A percentile compares a stretch with the other conserved stretches of the same genome.
Conservation (phyloP, 352 stramenopile species). For the Phytophthora megakarya region DNA sequence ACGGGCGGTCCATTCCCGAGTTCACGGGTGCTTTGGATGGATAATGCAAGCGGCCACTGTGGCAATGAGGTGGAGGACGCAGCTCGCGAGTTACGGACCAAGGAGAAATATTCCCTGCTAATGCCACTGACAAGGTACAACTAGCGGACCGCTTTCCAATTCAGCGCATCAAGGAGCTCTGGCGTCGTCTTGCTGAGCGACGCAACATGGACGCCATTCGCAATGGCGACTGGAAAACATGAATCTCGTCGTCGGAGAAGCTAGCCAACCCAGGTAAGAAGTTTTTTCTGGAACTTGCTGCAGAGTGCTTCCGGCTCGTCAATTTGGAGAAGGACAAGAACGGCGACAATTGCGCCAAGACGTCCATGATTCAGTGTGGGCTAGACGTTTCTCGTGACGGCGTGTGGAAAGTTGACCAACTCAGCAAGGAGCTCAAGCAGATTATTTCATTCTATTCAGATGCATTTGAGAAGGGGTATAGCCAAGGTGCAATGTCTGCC, state of each 20-base stretch:
- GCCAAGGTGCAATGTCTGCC: not conserved
- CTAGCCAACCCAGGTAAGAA: constrained; percentile 9
- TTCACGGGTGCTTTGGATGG: not conserved
- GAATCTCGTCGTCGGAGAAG: not conserved
- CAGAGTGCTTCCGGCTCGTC: constrained; percentile 11
- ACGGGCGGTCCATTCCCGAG: no score
- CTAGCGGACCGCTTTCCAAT: not conserved
- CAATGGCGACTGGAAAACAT: constrained; percentile 12
- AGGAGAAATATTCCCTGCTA: not conserved
- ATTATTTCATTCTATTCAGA: not conserved
- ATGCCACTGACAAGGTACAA: not conserved
- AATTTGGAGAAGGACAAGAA: constrained; percentile 14
- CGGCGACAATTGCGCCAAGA: constrained; percentile 14
- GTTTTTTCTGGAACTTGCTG: constrained; percentile 16
- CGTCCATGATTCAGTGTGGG: constrained; percentile 8
- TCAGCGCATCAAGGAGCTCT: not conserved
- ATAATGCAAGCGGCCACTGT: not conserved
- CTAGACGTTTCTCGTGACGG: constrained; percentile 9
- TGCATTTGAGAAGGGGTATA: constrained; percentile 7
- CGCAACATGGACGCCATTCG: constrained; percentile 16
- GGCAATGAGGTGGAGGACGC: not conserved
- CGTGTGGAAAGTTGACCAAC: constrained; percentile 6
- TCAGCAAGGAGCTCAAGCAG: constrained; percentile 1
- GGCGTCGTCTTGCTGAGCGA: not conserved
- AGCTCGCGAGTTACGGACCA: not conserved